Conservation (phyloP, 1,139 yeast species). For the Sugiyamaella xylanicola region DNA sequence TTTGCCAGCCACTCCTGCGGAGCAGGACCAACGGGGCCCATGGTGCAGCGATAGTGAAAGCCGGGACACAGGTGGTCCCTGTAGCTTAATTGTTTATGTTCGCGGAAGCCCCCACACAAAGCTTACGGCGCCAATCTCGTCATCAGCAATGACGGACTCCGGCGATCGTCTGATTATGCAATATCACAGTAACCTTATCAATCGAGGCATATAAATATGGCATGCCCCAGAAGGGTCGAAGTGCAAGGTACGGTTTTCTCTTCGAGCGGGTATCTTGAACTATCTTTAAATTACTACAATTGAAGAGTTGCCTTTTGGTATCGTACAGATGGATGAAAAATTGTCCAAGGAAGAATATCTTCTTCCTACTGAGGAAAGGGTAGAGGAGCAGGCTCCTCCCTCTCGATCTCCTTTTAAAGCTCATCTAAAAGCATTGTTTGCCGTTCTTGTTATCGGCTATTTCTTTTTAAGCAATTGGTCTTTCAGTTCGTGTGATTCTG, state of each 20-base stretch:
- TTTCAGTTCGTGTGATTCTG: neutral
- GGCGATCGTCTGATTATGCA: slow-evolving; percentile 2
- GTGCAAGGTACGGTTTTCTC: neutral
- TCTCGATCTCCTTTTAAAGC: neutral
- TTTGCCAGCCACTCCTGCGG: too few relatives aligned
- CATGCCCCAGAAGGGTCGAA: neutral
- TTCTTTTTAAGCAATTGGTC: neutral
- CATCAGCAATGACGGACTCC: slow-evolving; percentile 5
- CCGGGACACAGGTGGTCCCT: too few relatives aligned
- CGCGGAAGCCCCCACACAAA: neutral
- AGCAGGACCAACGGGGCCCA: too few relatives aligned
- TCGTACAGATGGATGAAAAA: neutral
- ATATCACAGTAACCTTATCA: slow-evolving; percentile 9
- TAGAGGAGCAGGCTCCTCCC: neutral
- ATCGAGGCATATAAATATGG: neutral
- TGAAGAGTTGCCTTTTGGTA: neutral
- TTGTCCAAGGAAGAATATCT: neutral
- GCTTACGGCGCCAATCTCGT: neutral
- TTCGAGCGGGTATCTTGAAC: too few relatives aligned
- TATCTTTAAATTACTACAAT: too few relatives aligned
- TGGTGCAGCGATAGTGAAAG: too few relatives aligned
- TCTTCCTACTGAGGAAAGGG: slow-evolving; percentile 7
- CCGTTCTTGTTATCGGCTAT: neutral
- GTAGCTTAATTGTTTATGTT: too few relatives aligned
- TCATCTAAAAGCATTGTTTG: neutral